These are phyloP conservation scores for Phaffia rhodozyma DNA, from an alignment of 1,284 basidiomycete species.

Conservation along the genomic window DNA sequence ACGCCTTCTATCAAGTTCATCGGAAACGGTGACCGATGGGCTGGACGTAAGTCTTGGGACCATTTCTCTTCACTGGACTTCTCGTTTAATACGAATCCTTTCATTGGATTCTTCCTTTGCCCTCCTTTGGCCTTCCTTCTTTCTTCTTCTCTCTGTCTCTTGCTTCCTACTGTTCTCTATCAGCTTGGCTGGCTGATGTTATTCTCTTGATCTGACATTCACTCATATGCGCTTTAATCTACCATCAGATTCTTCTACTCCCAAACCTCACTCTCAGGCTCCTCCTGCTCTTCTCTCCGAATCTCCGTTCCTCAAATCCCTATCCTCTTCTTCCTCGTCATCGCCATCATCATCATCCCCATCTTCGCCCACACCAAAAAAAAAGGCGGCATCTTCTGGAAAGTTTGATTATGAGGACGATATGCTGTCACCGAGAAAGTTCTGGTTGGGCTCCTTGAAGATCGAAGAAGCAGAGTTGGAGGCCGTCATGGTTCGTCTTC, in stretches of 20 bases:
- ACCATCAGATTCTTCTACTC: conserved; percentile 1
- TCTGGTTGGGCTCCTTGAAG: conserved; percentile 1
- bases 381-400: not conserved
- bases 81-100: too few species aligned
- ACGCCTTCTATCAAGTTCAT: conserved; percentile 8
- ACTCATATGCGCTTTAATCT: not conserved
- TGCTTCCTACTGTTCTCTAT: not conserved
- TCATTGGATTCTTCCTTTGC: too few species aligned
- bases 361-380: not conserved
- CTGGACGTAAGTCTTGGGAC: not conserved
- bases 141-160: not conserved
- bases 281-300: not conserved
- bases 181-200: too few species aligned
- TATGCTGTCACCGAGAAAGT: not conserved
- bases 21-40: not conserved
- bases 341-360: not conserved
- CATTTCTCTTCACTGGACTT: too few species aligned
- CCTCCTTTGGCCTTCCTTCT: not conserved
- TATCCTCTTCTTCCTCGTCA: not conserved
- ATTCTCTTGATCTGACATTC: not conserved
- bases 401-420: conserved; percentile 3
- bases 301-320: not conserved
- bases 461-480: conserved; percentile 3
- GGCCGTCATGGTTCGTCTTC: conserved; percentile 4
- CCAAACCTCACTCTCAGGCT: not conserved